Conservation (phyloP, 2,329 filamentous ascomycete species). For the Epichloe glyceriae region DNA sequence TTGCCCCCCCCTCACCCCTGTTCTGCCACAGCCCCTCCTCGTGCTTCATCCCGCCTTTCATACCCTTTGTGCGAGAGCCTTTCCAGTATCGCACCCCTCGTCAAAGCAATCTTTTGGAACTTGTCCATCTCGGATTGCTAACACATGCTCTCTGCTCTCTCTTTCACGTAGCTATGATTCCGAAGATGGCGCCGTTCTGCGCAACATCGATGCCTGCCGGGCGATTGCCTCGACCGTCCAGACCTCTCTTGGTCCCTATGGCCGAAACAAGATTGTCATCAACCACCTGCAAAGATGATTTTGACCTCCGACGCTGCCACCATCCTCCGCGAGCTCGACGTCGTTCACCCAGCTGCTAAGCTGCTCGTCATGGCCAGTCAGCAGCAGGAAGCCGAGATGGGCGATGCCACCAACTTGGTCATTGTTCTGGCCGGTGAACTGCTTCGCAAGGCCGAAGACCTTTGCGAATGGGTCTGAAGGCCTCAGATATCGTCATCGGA, state of each 20-base stretch:
- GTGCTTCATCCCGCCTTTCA: not conserved
- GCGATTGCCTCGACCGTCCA: constrained; percentile 93
- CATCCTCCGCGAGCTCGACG: constrained; percentile 92
- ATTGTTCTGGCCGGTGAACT: constrained; percentile 92
- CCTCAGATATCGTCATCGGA: constrained; percentile 90
- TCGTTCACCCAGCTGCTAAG: constrained; percentile 96
- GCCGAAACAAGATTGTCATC: constrained; percentile 99
- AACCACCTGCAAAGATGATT: constrained; percentile 99
- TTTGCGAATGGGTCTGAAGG: constrained; percentile 96
- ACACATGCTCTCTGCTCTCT: constrained; percentile 7
- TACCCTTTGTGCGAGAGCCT: not conserved
- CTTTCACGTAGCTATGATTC: constrained; percentile 76
- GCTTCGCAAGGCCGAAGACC: constrained; percentile 90
- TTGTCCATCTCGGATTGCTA: constrained; percentile 2
- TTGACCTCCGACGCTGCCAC: constrained; percentile 95
- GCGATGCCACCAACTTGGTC: constrained; percentile 94
- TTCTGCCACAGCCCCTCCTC: constrained; percentile 8
- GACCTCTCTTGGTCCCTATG: constrained; percentile 92
- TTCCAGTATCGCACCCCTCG: too few relatives aligned
- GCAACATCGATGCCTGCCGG: constrained; percentile 97
- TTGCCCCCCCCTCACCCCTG: not conserved
- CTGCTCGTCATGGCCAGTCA: constrained; percentile 97
- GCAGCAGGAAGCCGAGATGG: constrained; percentile 98
- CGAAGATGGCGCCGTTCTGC: constrained; percentile 95
- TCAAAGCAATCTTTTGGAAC: too few relatives aligned